These are phyloP conservation scores for Lagenidium giganteum DNA, from an alignment of 352 stramenopile species.

Conservation along the genomic window DNA sequence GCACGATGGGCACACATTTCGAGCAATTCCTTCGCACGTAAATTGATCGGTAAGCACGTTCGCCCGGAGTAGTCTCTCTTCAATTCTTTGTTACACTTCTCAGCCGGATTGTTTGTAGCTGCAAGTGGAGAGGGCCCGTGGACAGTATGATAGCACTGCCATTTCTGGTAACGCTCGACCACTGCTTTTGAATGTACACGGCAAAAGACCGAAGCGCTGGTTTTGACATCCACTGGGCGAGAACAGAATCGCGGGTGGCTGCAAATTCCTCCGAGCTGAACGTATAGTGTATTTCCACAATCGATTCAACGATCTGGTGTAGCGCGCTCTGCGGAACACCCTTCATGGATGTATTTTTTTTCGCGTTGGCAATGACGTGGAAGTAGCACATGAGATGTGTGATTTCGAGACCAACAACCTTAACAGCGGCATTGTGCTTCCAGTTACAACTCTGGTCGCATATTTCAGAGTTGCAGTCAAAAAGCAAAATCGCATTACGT, in stretches of 20 bases:
- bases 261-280: background rate
- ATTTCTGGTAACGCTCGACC: constrained; percentile 1
- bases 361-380: constrained; percentile 13
- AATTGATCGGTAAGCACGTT: too few species aligned
- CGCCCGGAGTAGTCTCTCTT: constrained; percentile 8
- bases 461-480: too few species aligned
- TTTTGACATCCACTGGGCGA: too few species aligned
- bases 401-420: too few species aligned
- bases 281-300: constrained; percentile 11
- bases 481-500: too few species aligned
- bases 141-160: constrained; percentile 7
- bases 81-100: constrained; percentile 8
- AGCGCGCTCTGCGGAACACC: background rate
- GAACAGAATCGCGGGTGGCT: too few species aligned
- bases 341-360: background rate
- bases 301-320: constrained; percentile 6
- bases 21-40: too few species aligned
- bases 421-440: constrained; percentile 12
- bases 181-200: constrained; percentile 6
- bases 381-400: constrained; percentile 19
- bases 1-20: too few species aligned
- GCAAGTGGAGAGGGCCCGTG: background rate
- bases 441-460: too few species aligned
- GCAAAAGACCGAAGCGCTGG: too few species aligned
- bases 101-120: constrained; percentile 8